Percentiles rank a stretch among this genome's conserved stretches.
Conservation (phyloP, 768 basidiomycete species). For the Tricholoma saponaceum region DNA sequence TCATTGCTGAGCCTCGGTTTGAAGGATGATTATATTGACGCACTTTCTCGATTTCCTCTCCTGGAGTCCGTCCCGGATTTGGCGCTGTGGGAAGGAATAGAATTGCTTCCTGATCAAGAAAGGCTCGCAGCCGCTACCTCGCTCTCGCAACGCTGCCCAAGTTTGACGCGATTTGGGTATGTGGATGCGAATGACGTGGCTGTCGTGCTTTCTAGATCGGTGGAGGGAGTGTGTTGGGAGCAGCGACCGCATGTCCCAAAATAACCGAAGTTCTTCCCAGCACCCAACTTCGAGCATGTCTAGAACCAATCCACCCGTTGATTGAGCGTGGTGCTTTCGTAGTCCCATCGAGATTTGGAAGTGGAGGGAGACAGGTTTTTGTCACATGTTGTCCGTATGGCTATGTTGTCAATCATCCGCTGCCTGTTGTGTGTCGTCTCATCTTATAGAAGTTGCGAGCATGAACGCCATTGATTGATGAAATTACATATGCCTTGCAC, state of each 20-base stretch:
- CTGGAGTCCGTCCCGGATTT: conserved; percentile 15
- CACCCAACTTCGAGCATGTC: neutral
- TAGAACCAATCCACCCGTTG: neutral
- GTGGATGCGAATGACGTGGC: conserved; percentile 9
- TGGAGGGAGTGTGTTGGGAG: conserved; percentile 10
- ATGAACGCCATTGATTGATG: neutral
- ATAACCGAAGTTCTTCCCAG: neutral
- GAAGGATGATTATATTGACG: conserved; percentile 20
- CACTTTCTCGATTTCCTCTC: conserved; percentile 13
- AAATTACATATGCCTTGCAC: neutral
- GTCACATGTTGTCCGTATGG: neutral
- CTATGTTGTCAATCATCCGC: neutral
- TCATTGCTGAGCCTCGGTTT: neutral
- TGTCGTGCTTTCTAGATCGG: conserved; percentile 9
- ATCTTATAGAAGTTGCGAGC: neutral
- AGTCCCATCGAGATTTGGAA: no score
- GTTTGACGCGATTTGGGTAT: conserved; percentile 12
- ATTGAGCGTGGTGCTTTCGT: neutral
- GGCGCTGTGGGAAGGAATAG: conserved; percentile 15
- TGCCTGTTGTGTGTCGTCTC: neutral
- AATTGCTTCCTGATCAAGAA: conserved; percentile 1
- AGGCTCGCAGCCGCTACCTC: conserved; percentile 5
- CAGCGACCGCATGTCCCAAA: neutral
- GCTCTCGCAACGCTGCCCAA: conserved; percentile 10
- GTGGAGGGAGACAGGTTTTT: no score